phyloP scores from a whole-genome alignment of 108 stramenopile species.

The Pseudonitzschia delicatissima region DNA sequence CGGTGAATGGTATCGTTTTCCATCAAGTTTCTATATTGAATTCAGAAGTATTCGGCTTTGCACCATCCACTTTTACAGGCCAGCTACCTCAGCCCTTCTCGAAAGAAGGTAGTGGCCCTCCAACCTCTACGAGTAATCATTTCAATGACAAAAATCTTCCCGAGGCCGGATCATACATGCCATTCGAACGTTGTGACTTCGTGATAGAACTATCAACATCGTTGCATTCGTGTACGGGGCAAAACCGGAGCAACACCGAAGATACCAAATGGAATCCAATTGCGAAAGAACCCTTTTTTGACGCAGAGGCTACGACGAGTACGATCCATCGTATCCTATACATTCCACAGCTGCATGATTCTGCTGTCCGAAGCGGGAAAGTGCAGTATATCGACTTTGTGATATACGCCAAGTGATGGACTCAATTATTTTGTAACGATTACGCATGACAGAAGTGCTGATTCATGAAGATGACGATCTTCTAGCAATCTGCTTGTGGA shows the following conservation, averaged over 20 bases:
- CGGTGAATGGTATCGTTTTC: constrained; percentile 97
- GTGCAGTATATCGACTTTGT: constrained; percentile 28
- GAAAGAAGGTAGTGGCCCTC: constrained; percentile 40
- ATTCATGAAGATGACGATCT: too few relatives aligned
- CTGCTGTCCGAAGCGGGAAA: constrained; percentile 17
- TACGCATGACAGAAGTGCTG: not conserved
- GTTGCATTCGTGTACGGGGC: constrained; percentile 3
- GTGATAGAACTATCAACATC: constrained; percentile 63
- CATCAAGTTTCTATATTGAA: constrained; percentile 88
- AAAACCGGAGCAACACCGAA: not conserved
- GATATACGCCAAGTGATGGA: constrained; percentile 14
- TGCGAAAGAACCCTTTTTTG: constrained; percentile 38
- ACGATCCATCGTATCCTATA: constrained; percentile 51
- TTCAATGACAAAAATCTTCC: constrained; percentile 88
- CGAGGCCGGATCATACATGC: constrained; percentile 57
- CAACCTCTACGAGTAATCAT: constrained; percentile 16
- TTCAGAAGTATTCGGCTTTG: constrained; percentile 57
- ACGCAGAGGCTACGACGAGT: constrained; percentile 32
- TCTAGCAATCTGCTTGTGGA: too few relatives aligned
- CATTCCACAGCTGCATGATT: constrained; percentile 43
- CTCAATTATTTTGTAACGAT: not conserved
- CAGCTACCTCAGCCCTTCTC: constrained; percentile 91
- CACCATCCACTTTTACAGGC: constrained; percentile 83
- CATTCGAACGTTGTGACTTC: constrained; percentile 61
- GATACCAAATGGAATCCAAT: constrained; percentile 31